Percentiles rank a stretch among this genome's conserved stretches.
phyloP scores from a whole-genome alignment of 768 basidiomycete species.

The Boletus pseudopeckii region DNA sequence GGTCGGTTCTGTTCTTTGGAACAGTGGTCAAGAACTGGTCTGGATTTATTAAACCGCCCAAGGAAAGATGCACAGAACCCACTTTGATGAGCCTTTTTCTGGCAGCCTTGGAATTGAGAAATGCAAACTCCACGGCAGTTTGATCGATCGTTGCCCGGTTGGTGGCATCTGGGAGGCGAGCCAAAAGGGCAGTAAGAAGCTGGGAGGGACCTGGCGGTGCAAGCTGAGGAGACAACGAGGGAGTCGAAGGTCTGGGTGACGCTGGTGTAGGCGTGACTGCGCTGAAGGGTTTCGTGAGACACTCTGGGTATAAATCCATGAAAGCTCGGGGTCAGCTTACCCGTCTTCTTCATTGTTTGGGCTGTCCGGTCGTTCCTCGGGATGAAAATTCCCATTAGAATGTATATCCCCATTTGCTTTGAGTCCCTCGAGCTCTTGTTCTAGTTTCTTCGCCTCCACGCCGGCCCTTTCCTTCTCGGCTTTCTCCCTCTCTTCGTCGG shows the following conservation, averaged over 20 bases:
- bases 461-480: slow-evolving; percentile 56
- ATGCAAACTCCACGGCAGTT: slow-evolving; percentile 92
- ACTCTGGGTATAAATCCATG: slow-evolving; percentile 3
- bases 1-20: slow-evolving; percentile 83
- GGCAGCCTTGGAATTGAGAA: slow-evolving; percentile 94
- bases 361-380: slow-evolving; percentile 8
- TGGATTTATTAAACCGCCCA: slow-evolving; percentile 7
- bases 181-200: slow-evolving; percentile 83
- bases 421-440: slow-evolving; percentile 72
- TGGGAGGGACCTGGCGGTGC: slow-evolving; percentile 91
- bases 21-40: slow-evolving; percentile 75
- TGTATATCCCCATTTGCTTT: slow-evolving; percentile 34
- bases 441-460: slow-evolving; percentile 68
- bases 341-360: slow-evolving; percentile 30
- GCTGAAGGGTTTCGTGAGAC: slow-evolving; percentile 38
- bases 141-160: slow-evolving; percentile 89
- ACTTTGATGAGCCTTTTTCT: slow-evolving; percentile 90
- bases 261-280: slow-evolving; percentile 62
- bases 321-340: slow-evolving; percentile 15
- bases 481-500: slow-evolving; percentile 43
- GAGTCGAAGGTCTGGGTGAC: slow-evolving; percentile 59
- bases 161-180: slow-evolving; percentile 91
- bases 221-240: slow-evolving; percentile 64
- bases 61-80: not conserved
- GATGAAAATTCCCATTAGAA: slow-evolving; percentile 20